phyloP scores from a whole-genome alignment of 2,329 filamentous ascomycete species.

The Seiridium cupressi region DNA sequence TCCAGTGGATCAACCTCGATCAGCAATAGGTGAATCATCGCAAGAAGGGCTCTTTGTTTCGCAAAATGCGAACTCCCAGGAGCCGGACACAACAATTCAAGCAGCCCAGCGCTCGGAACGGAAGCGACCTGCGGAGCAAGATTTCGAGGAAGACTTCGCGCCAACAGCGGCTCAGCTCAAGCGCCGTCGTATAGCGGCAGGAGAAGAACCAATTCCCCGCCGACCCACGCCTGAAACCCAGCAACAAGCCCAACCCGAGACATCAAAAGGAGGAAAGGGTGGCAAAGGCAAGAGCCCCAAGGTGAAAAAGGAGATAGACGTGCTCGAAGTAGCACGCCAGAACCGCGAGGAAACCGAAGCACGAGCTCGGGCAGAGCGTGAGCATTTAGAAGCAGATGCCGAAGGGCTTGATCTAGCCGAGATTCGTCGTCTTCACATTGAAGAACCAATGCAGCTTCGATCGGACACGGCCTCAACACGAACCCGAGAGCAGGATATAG shows the following conservation, averaged over 20 bases:
- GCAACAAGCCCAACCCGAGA: slow-evolving; percentile 20
- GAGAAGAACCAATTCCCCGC: slow-evolving; percentile 42
- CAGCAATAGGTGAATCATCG: slow-evolving; percentile 28
- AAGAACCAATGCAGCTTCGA: slow-evolving; percentile 73
- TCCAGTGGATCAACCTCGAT: slow-evolving; percentile 8
- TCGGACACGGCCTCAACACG: slow-evolving; percentile 27
- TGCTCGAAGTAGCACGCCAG: slow-evolving; percentile 64
- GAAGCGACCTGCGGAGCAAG: slow-evolving; percentile 48
- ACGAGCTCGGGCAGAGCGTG: slow-evolving; percentile 51
- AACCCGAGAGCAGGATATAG: slow-evolving; percentile 49
- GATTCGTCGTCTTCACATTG: slow-evolving; percentile 70
- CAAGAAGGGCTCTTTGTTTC: slow-evolving; percentile 55
- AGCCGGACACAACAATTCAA: slow-evolving; percentile 18
- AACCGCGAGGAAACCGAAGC: slow-evolving; percentile 66
- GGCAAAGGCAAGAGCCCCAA: slow-evolving; percentile 36
- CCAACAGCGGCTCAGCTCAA: slow-evolving; percentile 78
- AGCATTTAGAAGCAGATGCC: slow-evolving; percentile 48
- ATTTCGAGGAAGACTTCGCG: slow-evolving; percentile 70
- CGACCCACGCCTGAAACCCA: slow-evolving; percentile 20
- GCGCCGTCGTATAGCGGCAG: slow-evolving; percentile 66
- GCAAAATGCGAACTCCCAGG: slow-evolving; percentile 36
- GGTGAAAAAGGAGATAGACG: slow-evolving; percentile 61
- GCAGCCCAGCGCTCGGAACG: slow-evolving; percentile 28
- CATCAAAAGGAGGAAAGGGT: slow-evolving; percentile 40
- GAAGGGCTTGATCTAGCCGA: slow-evolving; percentile 70